Evolutionary conservation across 2,329 filamentous ascomycete genomes (phyloP).

Genomic region (Nigrospora sphaerica): DNA sequence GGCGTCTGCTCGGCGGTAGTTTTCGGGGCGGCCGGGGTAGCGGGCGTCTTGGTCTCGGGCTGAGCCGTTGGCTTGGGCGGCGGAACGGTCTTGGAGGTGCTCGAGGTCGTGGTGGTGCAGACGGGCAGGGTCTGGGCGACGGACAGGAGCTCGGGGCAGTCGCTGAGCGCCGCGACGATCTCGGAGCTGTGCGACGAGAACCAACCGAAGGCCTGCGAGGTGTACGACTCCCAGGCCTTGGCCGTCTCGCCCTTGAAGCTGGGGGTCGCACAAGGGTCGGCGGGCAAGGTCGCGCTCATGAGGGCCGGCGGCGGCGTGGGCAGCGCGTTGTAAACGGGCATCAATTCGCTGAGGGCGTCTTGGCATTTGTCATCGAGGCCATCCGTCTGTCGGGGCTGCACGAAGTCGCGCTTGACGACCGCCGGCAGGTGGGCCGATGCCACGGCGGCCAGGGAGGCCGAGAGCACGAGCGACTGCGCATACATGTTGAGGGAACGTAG

Average conservation of each 20-base stretch:
- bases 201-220: conserved; percentile 10
- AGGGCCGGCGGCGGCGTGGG: conserved; percentile 13
- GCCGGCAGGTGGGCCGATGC: conserved; percentile 11
- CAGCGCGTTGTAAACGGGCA: conserved; percentile 9
- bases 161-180: conserved; percentile 8
- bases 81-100: neutral
- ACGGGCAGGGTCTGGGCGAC: conserved; percentile 6
- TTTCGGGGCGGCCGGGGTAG: no score
- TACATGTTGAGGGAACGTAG: no score
- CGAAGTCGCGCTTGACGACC: conserved; percentile 10
- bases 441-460: conserved; percentile 7
- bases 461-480: conserved; percentile 3
- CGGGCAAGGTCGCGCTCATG: conserved; percentile 3
- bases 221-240: conserved; percentile 13
- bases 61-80: neutral
- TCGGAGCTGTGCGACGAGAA: conserved; percentile 12
- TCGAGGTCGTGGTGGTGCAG: conserved; percentile 7
- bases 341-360: conserved; percentile 7
- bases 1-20: no score
- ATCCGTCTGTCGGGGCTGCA: conserved; percentile 9
- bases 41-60: no score
- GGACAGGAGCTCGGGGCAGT: conserved; percentile 9
- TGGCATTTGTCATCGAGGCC: conserved; percentile 8
- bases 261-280: conserved; percentile 14
- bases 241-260: conserved; percentile 11